These are phyloP conservation scores for Crucihimalaya himalaica DNA, from an alignment of 345 rosid genomes.

Conservation along the genomic window DNA sequence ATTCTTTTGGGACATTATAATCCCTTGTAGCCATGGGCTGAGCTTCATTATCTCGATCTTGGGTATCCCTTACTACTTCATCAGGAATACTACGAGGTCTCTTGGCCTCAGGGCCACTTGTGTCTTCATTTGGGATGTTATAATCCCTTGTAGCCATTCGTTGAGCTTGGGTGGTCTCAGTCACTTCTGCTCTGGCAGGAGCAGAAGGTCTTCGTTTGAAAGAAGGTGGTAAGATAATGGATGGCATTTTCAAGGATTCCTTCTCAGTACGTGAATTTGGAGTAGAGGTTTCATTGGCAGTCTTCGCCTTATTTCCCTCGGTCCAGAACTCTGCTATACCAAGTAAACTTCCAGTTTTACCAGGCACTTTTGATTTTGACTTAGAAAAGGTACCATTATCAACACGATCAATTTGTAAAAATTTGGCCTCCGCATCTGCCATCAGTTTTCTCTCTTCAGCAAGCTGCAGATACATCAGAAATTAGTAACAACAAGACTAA, in stretches of 20 bases:
- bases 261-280: constrained; percentile 5
- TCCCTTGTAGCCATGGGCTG: constrained; percentile 17
- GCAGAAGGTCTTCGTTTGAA: constrained; percentile 37
- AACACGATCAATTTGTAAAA: constrained; percentile 17
- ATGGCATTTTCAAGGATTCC: constrained; percentile 13
- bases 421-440: constrained; percentile 35
- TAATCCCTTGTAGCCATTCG: constrained; percentile 20
- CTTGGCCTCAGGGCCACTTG: constrained; percentile 17
- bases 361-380: constrained; percentile 23
- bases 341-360: constrained; percentile 34
- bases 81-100: constrained; percentile 26
- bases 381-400: constrained; percentile 12
- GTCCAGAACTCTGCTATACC: constrained; percentile 41
- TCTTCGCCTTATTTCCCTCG: constrained; percentile 10
- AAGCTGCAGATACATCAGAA: constrained; percentile 32
- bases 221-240: constrained; percentile 39
- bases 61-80: constrained; percentile 36
- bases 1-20: background rate
- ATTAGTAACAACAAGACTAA: background rate
- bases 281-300: constrained; percentile 15
- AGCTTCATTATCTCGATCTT: constrained; percentile 11
- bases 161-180: constrained; percentile 18
- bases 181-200: constrained; percentile 18
- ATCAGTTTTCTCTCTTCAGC: constrained; percentile 31
- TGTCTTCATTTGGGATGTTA: background rate